Evolutionary conservation across 176 grass and related monocot species (phyloP), one percentile per base, ranked within the genome.

Genomic region (Aechmea fasciata): DNA sequence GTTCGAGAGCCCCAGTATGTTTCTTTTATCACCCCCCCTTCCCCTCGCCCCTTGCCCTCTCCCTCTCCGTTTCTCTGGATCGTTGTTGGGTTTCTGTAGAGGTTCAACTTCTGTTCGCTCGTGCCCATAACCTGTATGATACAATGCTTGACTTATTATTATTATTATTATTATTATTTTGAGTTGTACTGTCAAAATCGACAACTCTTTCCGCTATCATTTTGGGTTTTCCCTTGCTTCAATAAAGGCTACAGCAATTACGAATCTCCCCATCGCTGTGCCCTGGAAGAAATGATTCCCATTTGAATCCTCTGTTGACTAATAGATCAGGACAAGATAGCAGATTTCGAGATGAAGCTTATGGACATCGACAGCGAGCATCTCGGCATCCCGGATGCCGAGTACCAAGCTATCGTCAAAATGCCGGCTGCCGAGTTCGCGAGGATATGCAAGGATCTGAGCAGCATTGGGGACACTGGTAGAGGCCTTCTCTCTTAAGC

Each of bases 1-100:
- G 93, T 96, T 96, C 48, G 93, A 96, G 69, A 91, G 87, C 6
- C 88, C 93, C 23, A 90, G 93, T 85, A 68, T 71, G 79, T 47
- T 49, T 18, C 11, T 62, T 50, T 0, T 15, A 23, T 1, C 0
- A 2, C 47, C 0, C 10, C n/a, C n/a, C n/a, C n/a, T n/a, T n/a
- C n/a, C n/a, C 2, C 11, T 2, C 4, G 1, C 10, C 10, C 17
- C 1, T 22, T 11, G 23, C 7, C 3, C 2, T 48, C 52, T 50
- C 2, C 18, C 11, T 63, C 3, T 49, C 49, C 33, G 50, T 23
- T 63, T 13, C 11, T 50, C 14, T 63, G 28, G 14, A 13, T 19
- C 5, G 5, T 33, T 33, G 29, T 33, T 33, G 29, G 29, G 5
- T 33, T 33, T 33, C 29, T 33, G 29, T 33, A 3, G 29, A 33